Evolutionary conservation across 495 filamentous ascomycete genomes (phyloP).

Genomic region (Echria macrotheca): DNA sequence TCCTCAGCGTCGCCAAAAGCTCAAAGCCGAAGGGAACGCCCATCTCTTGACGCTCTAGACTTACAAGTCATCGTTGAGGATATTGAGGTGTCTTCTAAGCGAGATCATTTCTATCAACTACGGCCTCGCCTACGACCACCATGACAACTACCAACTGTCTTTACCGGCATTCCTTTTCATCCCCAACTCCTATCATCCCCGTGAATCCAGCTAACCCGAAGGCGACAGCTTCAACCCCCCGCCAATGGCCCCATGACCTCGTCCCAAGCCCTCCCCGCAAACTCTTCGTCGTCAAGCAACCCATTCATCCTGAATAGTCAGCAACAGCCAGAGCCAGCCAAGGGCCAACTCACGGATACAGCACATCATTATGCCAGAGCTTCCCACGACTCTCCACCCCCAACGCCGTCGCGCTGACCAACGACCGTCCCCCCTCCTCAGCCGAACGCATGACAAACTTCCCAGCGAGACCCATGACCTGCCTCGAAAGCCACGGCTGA

Average conservation of each 20-base stretch:
- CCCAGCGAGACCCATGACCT: conserved; percentile 31
- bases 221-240: background rate
- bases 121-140: too few relatives aligned
- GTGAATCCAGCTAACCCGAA: too few relatives aligned
- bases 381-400: conserved; percentile 46
- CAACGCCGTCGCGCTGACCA: conserved; percentile 47
- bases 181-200: too few relatives aligned
- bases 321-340: background rate
- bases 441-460: conserved; percentile 36
- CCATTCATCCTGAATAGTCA: background rate
- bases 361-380: conserved; percentile 40
- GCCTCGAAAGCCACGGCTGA: conserved; percentile 6
- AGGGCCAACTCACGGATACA: conserved; percentile 16
- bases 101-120: too few relatives aligned
- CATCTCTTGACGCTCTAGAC: too few relatives aligned
- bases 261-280: background rate
- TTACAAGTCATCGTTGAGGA: too few relatives aligned
- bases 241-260: background rate
- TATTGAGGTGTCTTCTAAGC: too few relatives aligned
- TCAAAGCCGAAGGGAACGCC: too few relatives aligned
- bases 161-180: too few relatives aligned
- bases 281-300: background rate
- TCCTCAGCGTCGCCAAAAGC: too few relatives aligned
- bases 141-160: too few relatives aligned
- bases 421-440: conserved; percentile 45